Conservation (phyloP, 805 yeast genomes). For the Metahyphopichia silvanorum region DNA sequence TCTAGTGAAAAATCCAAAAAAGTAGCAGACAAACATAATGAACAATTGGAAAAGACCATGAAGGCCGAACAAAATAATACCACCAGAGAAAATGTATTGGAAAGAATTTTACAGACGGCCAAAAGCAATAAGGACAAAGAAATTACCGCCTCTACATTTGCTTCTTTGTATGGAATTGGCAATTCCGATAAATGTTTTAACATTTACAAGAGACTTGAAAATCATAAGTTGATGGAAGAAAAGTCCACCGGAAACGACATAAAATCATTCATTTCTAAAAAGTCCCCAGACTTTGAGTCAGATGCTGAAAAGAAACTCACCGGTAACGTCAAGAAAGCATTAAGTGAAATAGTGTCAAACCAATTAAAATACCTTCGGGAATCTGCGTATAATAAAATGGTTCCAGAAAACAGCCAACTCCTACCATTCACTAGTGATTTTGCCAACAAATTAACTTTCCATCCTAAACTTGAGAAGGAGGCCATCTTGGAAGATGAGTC, state of each 20-base stretch:
- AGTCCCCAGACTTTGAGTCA: slow-evolving; percentile 30
- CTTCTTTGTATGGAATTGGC: slow-evolving; percentile 28
- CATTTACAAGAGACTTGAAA: slow-evolving; percentile 26
- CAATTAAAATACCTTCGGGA: slow-evolving; percentile 31
- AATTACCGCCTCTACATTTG: slow-evolving; percentile 29
- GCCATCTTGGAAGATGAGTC: slow-evolving; percentile 50
- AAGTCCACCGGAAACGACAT: slow-evolving; percentile 16
- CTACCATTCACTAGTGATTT: slow-evolving; percentile 27
- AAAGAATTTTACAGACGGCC: slow-evolving; percentile 36
- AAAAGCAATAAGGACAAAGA: slow-evolving; percentile 16
- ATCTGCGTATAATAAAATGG: slow-evolving; percentile 20
- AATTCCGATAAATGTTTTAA: slow-evolving; percentile 36
- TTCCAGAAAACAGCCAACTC: slow-evolving; percentile 22
- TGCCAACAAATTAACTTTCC: slow-evolving; percentile 28
- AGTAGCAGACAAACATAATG: slow-evolving; percentile 33
- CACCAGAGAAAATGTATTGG: slow-evolving; percentile 47
- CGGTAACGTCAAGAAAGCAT: slow-evolving; percentile 29
- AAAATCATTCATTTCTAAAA: slow-evolving; percentile 26
- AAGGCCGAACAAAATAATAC: slow-evolving; percentile 35
- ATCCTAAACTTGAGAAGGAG: slow-evolving; percentile 37
- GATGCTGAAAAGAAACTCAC: slow-evolving; percentile 29
- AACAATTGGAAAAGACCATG: slow-evolving; percentile 40
- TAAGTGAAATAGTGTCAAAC: slow-evolving; percentile 33
- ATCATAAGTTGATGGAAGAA: slow-evolving; percentile 20
- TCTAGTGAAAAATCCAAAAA: slow-evolving; percentile 12